These are phyloP conservation scores for Chenopodium album DNA, from an alignment of 148 eudicot genomes.

Conservation along the genomic window DNA sequence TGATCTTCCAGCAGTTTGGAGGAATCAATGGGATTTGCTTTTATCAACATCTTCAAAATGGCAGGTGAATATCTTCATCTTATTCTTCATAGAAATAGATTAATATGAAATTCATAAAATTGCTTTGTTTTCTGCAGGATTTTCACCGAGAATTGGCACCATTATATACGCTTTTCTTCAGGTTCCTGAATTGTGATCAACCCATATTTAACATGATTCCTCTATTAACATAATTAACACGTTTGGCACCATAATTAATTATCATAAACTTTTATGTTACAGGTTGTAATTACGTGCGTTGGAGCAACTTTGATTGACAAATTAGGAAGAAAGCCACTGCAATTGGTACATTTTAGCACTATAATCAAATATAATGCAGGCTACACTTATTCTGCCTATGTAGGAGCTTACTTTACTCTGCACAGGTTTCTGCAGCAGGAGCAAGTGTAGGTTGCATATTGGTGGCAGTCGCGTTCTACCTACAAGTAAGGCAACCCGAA, in stretches of 20 bases:
- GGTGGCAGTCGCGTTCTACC: constrained; percentile 60
- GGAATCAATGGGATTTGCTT: constrained; percentile 89
- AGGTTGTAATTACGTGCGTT: constrained; percentile 58
- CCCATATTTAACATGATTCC: too few relatives aligned
- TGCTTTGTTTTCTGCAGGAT: constrained; percentile 61
- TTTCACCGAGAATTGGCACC: constrained; percentile 65
- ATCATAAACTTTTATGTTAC: not conserved
- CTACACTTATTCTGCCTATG: too few relatives aligned
- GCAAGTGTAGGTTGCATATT: constrained; percentile 59
- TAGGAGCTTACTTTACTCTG: too few relatives aligned
- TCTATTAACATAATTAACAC: too few relatives aligned
- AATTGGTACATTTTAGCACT: constrained; percentile 46
- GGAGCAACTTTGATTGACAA: constrained; percentile 70
- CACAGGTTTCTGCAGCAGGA: constrained; percentile 71
- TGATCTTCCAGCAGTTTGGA: constrained; percentile 86
- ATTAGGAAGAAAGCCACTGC: constrained; percentile 81
- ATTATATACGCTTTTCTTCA: constrained; percentile 68
- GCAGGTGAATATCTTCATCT: constrained; percentile 45
- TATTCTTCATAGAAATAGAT: too few relatives aligned
- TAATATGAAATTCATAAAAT: too few relatives aligned
- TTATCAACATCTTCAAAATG: constrained; percentile 68
- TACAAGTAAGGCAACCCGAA: constrained; percentile 43
- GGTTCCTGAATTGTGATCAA: constrained; percentile 29
- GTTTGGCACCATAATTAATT: too few relatives aligned
- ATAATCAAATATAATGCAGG: too few relatives aligned